Conservation (phyloP, 768 basidiomycete genomes). For the Sistotremastrum niveocremeum region DNA sequence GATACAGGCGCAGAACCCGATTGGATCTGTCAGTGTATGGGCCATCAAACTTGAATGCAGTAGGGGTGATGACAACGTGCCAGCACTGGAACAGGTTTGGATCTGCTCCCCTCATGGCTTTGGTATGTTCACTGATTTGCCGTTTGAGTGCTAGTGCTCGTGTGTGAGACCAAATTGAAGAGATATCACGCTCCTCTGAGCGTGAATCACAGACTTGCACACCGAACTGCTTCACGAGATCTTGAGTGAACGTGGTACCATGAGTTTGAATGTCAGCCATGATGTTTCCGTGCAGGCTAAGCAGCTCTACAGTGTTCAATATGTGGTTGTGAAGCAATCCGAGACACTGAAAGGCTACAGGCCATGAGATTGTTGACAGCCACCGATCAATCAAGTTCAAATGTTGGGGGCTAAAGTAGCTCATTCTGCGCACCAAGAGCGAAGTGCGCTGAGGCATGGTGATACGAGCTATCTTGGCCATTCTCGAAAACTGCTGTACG, state of each 20-base stretch:
- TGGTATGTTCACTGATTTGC: slow-evolving; percentile 5
- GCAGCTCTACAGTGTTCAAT: slow-evolving; percentile 47
- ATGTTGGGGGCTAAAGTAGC: slow-evolving; percentile 36
- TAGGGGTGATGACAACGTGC: slow-evolving; percentile 41
- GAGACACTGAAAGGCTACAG: slow-evolving; percentile 67
- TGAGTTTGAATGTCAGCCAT: too few relatives aligned
- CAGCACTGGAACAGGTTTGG: slow-evolving; percentile 29
- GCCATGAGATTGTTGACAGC: slow-evolving; percentile 41
- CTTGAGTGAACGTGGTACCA: too few relatives aligned
- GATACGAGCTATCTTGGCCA: too few relatives aligned
- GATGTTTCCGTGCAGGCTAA: not conserved
- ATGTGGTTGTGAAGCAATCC: slow-evolving; percentile 48
- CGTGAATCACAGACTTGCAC: too few relatives aligned
- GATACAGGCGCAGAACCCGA: slow-evolving; percentile 41
- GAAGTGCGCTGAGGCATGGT: too few relatives aligned
- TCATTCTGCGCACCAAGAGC: slow-evolving; percentile 11
- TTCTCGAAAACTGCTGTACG: too few relatives aligned
- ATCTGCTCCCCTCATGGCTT: not conserved
- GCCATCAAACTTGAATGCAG: slow-evolving; percentile 35
- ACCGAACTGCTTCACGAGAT: too few relatives aligned
- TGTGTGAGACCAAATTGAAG: too few relatives aligned
- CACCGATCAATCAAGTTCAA: slow-evolving; percentile 32
- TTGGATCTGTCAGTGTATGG: slow-evolving; percentile 50
- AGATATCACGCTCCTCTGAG: too few relatives aligned
- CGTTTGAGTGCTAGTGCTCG: too few relatives aligned